Evolutionary conservation across 208 protist genomes (phyloP).

Genomic region (Vickermania ingenoplastis): DNA sequence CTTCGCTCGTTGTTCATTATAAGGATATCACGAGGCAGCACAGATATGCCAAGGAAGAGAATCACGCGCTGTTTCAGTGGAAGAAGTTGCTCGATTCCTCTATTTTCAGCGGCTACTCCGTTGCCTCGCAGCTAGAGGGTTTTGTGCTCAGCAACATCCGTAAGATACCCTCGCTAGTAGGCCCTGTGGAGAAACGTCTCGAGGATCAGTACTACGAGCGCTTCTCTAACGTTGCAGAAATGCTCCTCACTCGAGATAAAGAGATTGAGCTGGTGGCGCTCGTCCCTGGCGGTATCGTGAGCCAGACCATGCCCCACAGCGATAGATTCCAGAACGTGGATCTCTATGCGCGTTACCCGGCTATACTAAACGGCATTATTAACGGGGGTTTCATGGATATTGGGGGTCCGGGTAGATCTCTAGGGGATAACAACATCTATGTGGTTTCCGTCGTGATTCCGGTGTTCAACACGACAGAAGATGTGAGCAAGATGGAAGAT

Average conservation of each 20-base stretch:
- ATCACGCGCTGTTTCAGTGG: background rate
- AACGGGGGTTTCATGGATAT: background rate
- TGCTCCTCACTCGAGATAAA: background rate
- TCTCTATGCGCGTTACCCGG: constrained; percentile 7
- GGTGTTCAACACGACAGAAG: constrained; percentile 9
- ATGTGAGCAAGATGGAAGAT: background rate
- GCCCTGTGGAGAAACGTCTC: constrained; percentile 3
- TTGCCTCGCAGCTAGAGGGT: constrained; percentile 7
- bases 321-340: background rate
- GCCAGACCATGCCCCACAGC: constrained; percentile 8
- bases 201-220: constrained; percentile 6
- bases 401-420: background rate
- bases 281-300: constrained; percentile 14
- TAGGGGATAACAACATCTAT: constrained; percentile 2
- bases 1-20: background rate
- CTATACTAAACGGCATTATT: background rate
- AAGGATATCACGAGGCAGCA: background rate
- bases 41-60: background rate
- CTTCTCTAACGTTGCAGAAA: constrained; percentile 4
- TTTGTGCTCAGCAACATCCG: constrained; percentile 11
- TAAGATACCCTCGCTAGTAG: constrained; percentile 11
- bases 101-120: background rate
- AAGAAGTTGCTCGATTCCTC: background rate
- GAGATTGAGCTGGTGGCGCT: constrained; percentile 1
- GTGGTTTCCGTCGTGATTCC: constrained; percentile 10